Base-by-base conservation (phyloP, 176 grass and related monocot genomes). In the Zizania latifolia region DNA sequence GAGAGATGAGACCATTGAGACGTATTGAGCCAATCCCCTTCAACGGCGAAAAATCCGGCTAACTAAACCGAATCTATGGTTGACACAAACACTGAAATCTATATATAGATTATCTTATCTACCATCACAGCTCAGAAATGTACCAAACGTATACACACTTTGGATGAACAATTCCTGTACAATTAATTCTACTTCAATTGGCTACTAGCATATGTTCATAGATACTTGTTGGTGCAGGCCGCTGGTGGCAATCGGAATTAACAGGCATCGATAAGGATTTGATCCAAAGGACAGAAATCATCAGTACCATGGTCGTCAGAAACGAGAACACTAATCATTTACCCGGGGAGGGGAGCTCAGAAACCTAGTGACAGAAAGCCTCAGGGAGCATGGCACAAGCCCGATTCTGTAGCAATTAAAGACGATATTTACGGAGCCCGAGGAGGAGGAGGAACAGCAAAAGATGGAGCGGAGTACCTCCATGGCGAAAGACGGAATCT, bases 391-490 rank as follows among this genome's bases (percentile, higher is more conserved):
- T 8, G 34, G 40, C 4, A 31, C 12, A 39, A 27, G 14, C 0
- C 17, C 33, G 21, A 36, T 48, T 70, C 4, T 12, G 66, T 6
- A 28, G 1, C 4, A 34, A 16, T 10, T 34, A 54, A 22, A 2
- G 27, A 23, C 33, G 26, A 28, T 44, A 83, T 69, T 83, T 79
- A 83, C 80, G 54, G 68, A 56, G 58, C 69, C 10, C 55, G 23
- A 51, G 68, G 80, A 59, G 5, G 77, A 81, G 80, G 68, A 88
- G 76, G 75, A 80, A 40, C 86, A 48, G 35, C 70, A 84, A 58
- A 84, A 79, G 76, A 88, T 80, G 70, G 70, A 76, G 70, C 86
- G 81, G 29, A 84, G 81, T 80, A 80, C 81, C 86, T 88, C 86
- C 86, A 88, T 88, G 68, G 55, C 35, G 43, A 30, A 22, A 5